A percentile compares a stretch with the other conserved stretches of the same genome.
Conservation (phyloP, 768 basidiomycete genomes). For the Suillus weaverae region DNA sequence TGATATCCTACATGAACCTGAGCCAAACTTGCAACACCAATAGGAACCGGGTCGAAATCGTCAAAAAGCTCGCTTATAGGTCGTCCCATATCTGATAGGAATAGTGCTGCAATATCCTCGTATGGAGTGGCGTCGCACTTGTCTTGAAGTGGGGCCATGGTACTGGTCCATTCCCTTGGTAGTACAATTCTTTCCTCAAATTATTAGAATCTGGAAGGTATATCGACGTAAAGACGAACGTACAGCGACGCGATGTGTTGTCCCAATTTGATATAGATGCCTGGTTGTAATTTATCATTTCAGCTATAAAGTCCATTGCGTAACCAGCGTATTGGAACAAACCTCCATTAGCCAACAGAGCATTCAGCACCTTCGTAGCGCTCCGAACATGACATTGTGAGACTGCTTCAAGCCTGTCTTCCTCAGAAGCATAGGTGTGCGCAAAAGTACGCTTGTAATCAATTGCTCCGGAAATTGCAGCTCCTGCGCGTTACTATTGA, state of each 20-base stretch:
- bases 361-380: slow-evolving; percentile 73
- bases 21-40: slow-evolving; percentile 94
- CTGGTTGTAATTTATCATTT: slow-evolving; percentile 33
- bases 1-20: slow-evolving; percentile 90
- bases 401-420: slow-evolving; percentile 52
- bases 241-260: slow-evolving; percentile 80
- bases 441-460: slow-evolving; percentile 75
- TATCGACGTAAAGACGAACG: slow-evolving; percentile 28
- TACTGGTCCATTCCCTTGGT: slow-evolving; percentile 62
- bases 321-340: slow-evolving; percentile 21
- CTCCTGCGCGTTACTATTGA: slow-evolving; percentile 38
- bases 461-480: slow-evolving; percentile 61
- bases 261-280: slow-evolving; percentile 86
- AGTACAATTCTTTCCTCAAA: slow-evolving; percentile 45
- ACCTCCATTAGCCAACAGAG: slow-evolving; percentile 90
- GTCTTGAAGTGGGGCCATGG: slow-evolving; percentile 75
- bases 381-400: slow-evolving; percentile 85
- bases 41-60: slow-evolving; percentile 82
- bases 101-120: slow-evolving; percentile 71
- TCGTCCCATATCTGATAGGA: slow-evolving; percentile 75
- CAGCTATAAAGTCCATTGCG: neutral
- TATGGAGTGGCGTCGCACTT: slow-evolving; percentile 89
- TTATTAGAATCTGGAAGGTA: slow-evolving; percentile 13
- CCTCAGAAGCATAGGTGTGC: slow-evolving; percentile 48
- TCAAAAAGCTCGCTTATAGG: slow-evolving; percentile 76